Evolutionary conservation across 495 filamentous ascomycete species (phyloP).

Genomic region (Talaromyces nanjingensis): DNA sequence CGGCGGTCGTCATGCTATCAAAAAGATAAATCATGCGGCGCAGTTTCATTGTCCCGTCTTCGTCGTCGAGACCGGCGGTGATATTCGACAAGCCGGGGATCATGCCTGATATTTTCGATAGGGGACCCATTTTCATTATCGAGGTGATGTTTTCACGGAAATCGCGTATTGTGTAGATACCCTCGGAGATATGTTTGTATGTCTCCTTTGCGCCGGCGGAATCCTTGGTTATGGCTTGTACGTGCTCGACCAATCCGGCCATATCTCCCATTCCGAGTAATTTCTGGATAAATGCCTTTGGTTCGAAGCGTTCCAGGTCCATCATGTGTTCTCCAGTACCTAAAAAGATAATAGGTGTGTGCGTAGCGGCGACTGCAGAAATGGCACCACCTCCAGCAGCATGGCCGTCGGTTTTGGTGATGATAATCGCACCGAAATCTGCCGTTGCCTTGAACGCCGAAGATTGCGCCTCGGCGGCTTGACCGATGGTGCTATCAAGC

Average conservation of each 20-base stretch:
- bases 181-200: conserved; percentile 96
- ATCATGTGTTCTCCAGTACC: conserved; percentile 96
- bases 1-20: conserved; percentile 93
- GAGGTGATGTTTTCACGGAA: conserved; percentile 92
- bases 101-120: conserved; percentile 98
- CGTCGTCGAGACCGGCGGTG: conserved; percentile 93
- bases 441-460: conserved; percentile 97
- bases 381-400: conserved; percentile 94
- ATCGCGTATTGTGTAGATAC: conserved; percentile 92
- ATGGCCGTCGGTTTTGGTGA: conserved; percentile 97
- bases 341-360: conserved; percentile 95
- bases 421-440: conserved; percentile 97
- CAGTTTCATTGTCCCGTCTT: conserved; percentile 84
- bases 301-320: conserved; percentile 87
- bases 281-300: conserved; percentile 84
- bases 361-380: conserved; percentile 93
- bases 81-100: conserved; percentile 89
- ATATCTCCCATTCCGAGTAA: conserved; percentile 97
- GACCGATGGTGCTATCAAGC: conserved; percentile 91
- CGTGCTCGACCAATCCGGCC: conserved; percentile 90
- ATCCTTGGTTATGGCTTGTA: conserved; percentile 93
- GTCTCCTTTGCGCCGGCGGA: conserved; percentile 75
- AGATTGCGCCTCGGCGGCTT: conserved; percentile 89
- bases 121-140: conserved; percentile 99
- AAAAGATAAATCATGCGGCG: conserved; percentile 99